These are phyloP conservation scores for maize (Zea mays) DNA, from an alignment of 176 grass and related monocot species.

Conservation along the genomic window DNA sequence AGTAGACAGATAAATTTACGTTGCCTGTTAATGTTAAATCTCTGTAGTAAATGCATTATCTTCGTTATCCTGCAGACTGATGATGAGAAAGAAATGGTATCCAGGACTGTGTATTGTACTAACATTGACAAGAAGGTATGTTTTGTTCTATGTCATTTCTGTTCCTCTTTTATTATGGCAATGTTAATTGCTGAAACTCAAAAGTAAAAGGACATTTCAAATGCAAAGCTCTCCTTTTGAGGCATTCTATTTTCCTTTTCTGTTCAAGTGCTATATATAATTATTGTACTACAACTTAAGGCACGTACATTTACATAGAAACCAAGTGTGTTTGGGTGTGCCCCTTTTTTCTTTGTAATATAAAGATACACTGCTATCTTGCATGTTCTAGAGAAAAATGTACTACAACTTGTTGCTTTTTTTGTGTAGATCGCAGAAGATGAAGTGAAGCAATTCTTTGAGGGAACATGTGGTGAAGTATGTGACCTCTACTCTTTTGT, in stretches of 20 bases:
- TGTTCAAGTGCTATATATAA: conserved; percentile 1
- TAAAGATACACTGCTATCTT: background rate
- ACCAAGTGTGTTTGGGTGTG: background rate
- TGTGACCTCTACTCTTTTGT: conserved; percentile 38
- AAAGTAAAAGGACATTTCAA: background rate
- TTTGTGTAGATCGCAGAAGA: conserved; percentile 63
- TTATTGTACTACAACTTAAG: conserved; percentile 8
- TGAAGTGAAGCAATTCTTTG: conserved; percentile 80
- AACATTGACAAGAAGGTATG: conserved; percentile 96
- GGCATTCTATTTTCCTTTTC: background rate
- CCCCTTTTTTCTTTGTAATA: background rate
- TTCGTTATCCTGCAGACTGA: conserved; percentile 61
- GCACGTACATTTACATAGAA: background rate
- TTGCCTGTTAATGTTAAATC: background rate
- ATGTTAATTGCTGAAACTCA: background rate
- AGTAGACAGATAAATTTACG: conserved; percentile 26
- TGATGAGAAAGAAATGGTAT: conserved; percentile 95
- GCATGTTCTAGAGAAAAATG: background rate
- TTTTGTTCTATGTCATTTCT: conserved; percentile 14
- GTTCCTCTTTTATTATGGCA: conserved; percentile 8
- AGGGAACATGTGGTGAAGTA: conserved; percentile 74
- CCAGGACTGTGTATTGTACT: conserved; percentile 98
- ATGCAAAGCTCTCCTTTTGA: background rate
- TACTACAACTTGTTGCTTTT: background rate
- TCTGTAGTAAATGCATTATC: conserved; percentile 18